Evolutionary conservation across 139 green algal genomes (phyloP).

Genomic region (Chlorella sp.): DNA sequence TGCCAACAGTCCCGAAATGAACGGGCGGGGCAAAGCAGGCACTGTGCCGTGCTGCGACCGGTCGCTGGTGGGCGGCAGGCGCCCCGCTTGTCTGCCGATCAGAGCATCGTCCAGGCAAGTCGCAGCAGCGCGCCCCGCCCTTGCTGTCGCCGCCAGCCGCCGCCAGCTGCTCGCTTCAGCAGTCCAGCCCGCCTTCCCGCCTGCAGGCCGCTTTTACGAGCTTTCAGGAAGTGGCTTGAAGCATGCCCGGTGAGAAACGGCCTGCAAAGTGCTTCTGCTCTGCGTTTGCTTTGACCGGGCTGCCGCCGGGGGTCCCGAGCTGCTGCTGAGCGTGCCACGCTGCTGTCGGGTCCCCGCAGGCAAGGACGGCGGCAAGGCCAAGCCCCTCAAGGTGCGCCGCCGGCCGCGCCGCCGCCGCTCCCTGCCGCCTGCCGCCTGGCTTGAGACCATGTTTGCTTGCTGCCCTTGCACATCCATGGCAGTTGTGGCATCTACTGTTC

Average conservation of each 20-base stretch:
- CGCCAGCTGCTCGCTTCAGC: neutral
- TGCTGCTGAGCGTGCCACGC: too few relatives aligned
- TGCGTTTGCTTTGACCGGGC: neutral
- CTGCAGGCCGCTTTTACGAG: neutral
- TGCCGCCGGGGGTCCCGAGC: neutral
- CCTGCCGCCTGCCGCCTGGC: neutral
- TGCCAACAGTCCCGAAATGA: neutral
- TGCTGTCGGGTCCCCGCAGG: neutral
- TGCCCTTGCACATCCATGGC: too few relatives aligned
- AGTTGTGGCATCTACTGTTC: too few relatives aligned
- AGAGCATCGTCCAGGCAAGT: too few relatives aligned
- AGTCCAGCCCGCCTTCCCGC: neutral
- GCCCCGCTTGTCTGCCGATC: too few relatives aligned
- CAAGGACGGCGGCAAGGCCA: conserved; percentile 49
- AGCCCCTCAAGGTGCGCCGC: conserved; percentile 21
- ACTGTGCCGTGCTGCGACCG: neutral
- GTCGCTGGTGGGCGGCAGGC: too few relatives aligned
- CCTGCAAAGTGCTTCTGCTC: neutral
- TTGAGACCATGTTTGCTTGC: neutral
- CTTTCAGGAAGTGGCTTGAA: neutral
- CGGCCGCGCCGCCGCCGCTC: neutral
- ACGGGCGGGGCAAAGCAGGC: neutral
- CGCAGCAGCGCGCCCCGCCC: too few relatives aligned
- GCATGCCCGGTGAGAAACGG: neutral
- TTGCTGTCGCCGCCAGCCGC: neutral